A percentile compares a stretch with the other conserved stretches of the same genome.
Conservation (phyloP, 257 asterid species). For the Plantago major region DNA sequence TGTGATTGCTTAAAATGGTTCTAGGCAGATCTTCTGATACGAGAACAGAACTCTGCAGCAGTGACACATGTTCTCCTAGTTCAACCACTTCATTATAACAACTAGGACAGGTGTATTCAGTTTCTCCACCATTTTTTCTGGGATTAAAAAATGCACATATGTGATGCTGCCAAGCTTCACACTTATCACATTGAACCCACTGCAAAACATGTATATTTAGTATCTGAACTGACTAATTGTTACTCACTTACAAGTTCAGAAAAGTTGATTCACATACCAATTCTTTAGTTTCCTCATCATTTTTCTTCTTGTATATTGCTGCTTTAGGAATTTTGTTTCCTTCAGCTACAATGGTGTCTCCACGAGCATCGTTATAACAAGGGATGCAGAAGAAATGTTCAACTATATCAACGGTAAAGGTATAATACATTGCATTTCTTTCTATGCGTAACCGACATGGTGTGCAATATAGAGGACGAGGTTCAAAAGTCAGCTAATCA, state of each 20-base stretch:
- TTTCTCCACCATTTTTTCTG: slow-evolving; percentile 89
- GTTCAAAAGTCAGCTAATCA: slow-evolving; percentile 92
- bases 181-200: too few species aligned
- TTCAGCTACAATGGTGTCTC: slow-evolving; percentile 65
- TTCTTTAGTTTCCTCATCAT: slow-evolving; percentile 45
- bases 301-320: background rate
- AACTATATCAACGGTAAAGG: slow-evolving; percentile 75
- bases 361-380: slow-evolving; percentile 86
- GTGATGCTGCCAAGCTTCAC: slow-evolving; percentile 99
- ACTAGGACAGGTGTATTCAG: slow-evolving; percentile 94
- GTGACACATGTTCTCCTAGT: slow-evolving; percentile 64
- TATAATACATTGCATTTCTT: slow-evolving; percentile 87
- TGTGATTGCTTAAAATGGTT: slow-evolving; percentile 65
- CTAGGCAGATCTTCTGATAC: slow-evolving; percentile 68
- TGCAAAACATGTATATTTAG: slow-evolving; percentile 33
- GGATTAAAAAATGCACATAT: slow-evolving; percentile 90
- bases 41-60: slow-evolving; percentile 56
- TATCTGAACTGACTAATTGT: slow-evolving; percentile 13
- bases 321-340: slow-evolving; percentile 59
- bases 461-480: slow-evolving; percentile 87
- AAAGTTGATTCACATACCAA: slow-evolving; percentile 51
- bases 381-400: slow-evolving; percentile 80
- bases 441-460: slow-evolving; percentile 93
- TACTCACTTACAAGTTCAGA: slow-evolving; percentile 5
- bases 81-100: slow-evolving; percentile 90